A percentile compares a stretch with the other conserved stretches of the same genome.
Evolutionary conservation across 768 basidiomycete species (phyloP).

Genomic region (Leccinum boreale): DNA sequence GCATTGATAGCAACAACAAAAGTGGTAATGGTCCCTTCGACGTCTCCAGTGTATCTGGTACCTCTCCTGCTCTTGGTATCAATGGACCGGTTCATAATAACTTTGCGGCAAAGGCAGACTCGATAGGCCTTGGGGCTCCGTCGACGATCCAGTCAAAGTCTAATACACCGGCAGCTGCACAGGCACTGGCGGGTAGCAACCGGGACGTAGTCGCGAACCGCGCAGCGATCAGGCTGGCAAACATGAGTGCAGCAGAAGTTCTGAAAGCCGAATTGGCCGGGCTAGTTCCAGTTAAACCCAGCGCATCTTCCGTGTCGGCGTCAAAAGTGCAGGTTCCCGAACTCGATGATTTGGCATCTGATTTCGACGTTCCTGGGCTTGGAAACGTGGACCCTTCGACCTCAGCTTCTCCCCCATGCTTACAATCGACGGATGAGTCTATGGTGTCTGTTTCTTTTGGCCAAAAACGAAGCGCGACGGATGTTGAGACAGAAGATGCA

Average conservation of each 20-base stretch:
- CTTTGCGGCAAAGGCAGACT: conserved; percentile 75
- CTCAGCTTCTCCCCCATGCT: conserved; percentile 10
- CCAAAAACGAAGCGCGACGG: conserved; percentile 46
- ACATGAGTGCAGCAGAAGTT: conserved; percentile 93
- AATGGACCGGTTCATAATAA: conserved; percentile 43
- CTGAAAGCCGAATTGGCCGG: conserved; percentile 86
- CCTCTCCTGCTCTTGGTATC: conserved; percentile 30
- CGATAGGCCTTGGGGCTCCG: conserved; percentile 69
- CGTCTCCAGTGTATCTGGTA: conserved; percentile 29
- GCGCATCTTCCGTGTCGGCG: conserved; percentile 23
- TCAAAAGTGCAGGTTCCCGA: conserved; percentile 35
- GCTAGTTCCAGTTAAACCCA: conserved; percentile 39
- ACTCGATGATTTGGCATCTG: conserved; percentile 28
- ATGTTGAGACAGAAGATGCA: conserved; percentile 41
- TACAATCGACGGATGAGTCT: conserved; percentile 23
- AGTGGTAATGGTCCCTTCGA: conserved; percentile 42
- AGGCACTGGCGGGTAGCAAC: conserved; percentile 83
- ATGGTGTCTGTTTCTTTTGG: conserved; percentile 18
- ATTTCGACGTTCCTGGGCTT: conserved; percentile 35
- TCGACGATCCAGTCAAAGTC: conserved; percentile 55
- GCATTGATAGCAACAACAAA: conserved; percentile 44
- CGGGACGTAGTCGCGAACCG: conserved; percentile 88
- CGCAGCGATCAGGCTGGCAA: conserved; percentile 89
- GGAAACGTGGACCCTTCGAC: conserved; percentile 25
- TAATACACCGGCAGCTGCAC: conserved; percentile 57